Base-by-base conservation (phyloP, 306 rosid species). In the Prunus mira region DNA sequence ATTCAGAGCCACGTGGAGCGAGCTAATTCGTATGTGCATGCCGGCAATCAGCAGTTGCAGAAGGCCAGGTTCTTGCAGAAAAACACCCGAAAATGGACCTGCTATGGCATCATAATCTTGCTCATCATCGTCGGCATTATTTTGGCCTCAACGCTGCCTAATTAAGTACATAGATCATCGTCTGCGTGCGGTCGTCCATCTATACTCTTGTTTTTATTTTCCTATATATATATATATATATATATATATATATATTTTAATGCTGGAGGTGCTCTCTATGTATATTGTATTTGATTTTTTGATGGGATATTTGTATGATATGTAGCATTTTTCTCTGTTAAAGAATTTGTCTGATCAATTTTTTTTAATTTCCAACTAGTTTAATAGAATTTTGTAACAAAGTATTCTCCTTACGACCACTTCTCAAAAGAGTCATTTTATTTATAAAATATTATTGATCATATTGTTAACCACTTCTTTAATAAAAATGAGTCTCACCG, bases 1-100 rank as follows among this genome's bases (percentile, higher is more conserved):
- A 93, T 93, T 2, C 93, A 91, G 81, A 79, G 84, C 78, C 92
- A 93, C 20, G 71, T 93, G 79, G 77, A 72, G 24, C 81, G 96
- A 49, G 97, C 98, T 18, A 82, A 84, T 69, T 93, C 98, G 4
- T 89, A 22, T 27, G 91, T 93, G 0, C 80, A 75, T 54, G 69
- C 84, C 0, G 98, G 97, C 4, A 86, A 85, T 0, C 88, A 80
- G 69, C 88, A 90, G 43, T 57, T 93, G 82, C 85, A 86, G 6
- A 75, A 82, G 30, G 98, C 92, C 0, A 84, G 63, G 62, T 76
- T 69, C 12, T 76, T 82, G 76, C 97, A 93, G 83, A 90, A 86
- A 69, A 91, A 84, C 45, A 79, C 78, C 8, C 86, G 93, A 3
- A 88, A 90, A 80, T 91, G 91, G 78, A 85, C 91, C 2, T 83